Conservation (phyloP, 768 basidiomycete genomes). For the Hemileccinum rubropunctum region DNA sequence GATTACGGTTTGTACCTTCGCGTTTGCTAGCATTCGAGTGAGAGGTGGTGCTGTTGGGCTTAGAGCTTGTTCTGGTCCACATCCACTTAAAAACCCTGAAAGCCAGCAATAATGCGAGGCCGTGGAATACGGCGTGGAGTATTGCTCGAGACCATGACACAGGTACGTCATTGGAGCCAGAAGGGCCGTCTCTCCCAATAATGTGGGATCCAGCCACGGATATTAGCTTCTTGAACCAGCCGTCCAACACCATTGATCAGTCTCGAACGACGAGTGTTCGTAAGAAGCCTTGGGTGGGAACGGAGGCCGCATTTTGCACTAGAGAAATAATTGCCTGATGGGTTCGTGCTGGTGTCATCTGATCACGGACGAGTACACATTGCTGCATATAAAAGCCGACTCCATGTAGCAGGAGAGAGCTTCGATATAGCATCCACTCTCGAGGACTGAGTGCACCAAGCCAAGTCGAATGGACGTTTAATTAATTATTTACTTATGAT, state of each 20-base stretch:
- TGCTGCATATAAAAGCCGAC: too few species aligned
- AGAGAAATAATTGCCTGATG: too few species aligned
- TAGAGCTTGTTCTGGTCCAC: neutral
- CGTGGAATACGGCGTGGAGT: conserved; percentile 19
- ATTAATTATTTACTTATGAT: too few species aligned
- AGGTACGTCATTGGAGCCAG: conserved; percentile 24
- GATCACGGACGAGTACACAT: too few species aligned
- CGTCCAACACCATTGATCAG: conserved; percentile 7
- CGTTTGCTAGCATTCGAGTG: conserved; percentile 2
- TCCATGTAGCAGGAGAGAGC: too few species aligned
- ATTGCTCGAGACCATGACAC: conserved; percentile 2
- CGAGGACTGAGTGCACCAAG: too few species aligned
- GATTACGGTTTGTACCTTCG: conserved; percentile 16
- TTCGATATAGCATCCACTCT: too few species aligned
- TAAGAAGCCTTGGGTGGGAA: conserved; percentile 1
- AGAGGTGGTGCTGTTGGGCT: neutral
- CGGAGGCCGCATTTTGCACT: neutral
- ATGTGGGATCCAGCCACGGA: conserved; percentile 3
- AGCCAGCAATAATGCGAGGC: conserved; percentile 5
- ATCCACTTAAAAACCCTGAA: conserved; percentile 15
- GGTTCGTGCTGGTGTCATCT: too few species aligned
- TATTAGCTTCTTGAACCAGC: conserved; percentile 9
- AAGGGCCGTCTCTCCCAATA: conserved; percentile 1
- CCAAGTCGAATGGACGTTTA: too few species aligned
- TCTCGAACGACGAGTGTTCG: neutral